phyloP scores from a whole-genome alignment of 306 rosid genomes.

The Trifolium repens region DNA sequence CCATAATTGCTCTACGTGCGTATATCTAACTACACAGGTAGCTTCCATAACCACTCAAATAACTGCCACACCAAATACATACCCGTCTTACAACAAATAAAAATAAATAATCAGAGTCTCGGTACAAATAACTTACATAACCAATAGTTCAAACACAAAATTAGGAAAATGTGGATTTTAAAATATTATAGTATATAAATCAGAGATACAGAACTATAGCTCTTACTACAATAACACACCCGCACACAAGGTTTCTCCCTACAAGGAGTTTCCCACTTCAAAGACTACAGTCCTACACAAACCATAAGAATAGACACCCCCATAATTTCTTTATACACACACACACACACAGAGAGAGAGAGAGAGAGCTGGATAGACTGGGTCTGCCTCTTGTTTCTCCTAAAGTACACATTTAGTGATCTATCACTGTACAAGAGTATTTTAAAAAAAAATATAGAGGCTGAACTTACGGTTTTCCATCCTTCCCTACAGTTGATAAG shows the following conservation, averaged over 20 bases:
- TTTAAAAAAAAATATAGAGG: constrained; percentile 42
- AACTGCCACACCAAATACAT: background rate
- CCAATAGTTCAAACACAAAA: too few species aligned
- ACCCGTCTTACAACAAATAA: background rate
- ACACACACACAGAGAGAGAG: too few species aligned
- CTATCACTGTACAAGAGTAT: constrained; percentile 18
- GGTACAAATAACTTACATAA: too few species aligned
- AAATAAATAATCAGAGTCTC: background rate
- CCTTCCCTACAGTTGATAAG: constrained; percentile 82
- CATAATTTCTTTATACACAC: too few species aligned
- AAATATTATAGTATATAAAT: too few species aligned
- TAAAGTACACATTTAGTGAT: constrained; percentile 2
- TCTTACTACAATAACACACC: too few species aligned
- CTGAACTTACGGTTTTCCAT: constrained; percentile 75
- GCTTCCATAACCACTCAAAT: constrained; percentile 1
- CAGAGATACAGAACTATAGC: too few species aligned
- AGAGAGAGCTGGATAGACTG: background rate
- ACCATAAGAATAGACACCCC: too few species aligned
- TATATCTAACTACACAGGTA: background rate
- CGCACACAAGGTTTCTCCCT: too few species aligned
- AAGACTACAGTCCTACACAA: too few species aligned
- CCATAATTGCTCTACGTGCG: background rate
- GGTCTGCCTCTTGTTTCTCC: background rate
- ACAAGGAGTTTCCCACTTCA: too few species aligned
- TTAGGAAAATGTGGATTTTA: too few species aligned